These are phyloP conservation scores for Rhizoctonia solani DNA, from an alignment of 1,284 basidiomycete species.

Conservation along the genomic window DNA sequence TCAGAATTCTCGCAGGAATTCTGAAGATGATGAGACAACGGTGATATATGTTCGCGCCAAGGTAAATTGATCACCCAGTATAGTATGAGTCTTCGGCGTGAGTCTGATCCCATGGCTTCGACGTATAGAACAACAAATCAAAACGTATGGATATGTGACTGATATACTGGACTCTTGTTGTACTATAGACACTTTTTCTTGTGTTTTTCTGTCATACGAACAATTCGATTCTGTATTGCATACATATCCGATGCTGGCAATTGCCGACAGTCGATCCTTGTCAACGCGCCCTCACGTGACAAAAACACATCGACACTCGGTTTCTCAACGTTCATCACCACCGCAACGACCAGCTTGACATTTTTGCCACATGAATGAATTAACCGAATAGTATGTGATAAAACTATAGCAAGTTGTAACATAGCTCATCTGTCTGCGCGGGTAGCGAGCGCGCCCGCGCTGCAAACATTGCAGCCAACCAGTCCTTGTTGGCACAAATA, in stretches of 20 bases:
- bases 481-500: conserved; percentile 68
- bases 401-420: neutral
- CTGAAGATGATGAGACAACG: neutral
- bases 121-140: neutral
- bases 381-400: conserved; percentile 31
- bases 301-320: too few relatives aligned
- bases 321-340: neutral
- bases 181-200: too few relatives aligned
- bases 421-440: neutral
- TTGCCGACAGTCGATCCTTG: neutral
- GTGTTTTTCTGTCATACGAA: neutral
- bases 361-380: conserved; percentile 12
- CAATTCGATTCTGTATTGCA: neutral
- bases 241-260: neutral
- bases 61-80: neutral
- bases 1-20: neutral
- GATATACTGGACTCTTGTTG: too few relatives aligned
- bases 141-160: neutral
- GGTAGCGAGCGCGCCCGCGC: conserved; percentile 71
- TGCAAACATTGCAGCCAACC: conserved; percentile 77
- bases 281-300: neutral
- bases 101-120: neutral
- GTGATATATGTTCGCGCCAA: neutral
- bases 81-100: neutral
- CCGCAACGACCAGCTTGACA: neutral